Percentiles rank a stretch among this genome's conserved stretches.
Conservation (phyloP, 371 early-diverging fungal genomes). For the Mortierella sp. region DNA sequence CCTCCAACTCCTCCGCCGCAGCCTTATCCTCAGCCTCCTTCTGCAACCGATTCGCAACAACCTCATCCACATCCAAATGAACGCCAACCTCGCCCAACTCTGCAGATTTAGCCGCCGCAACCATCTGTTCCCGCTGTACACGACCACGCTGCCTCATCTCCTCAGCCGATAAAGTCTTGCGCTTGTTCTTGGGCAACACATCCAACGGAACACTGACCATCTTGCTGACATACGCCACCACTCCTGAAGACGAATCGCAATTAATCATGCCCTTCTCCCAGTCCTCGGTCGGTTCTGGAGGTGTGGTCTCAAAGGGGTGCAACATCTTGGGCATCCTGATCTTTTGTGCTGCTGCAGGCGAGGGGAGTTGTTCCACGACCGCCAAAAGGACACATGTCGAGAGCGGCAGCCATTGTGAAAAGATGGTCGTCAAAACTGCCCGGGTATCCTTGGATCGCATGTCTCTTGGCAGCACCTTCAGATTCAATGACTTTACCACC, state of each 20-base stretch:
- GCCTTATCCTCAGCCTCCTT: conserved; percentile 58
- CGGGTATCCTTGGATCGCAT: conserved; percentile 88
- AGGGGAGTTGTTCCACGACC: conserved; percentile 91
- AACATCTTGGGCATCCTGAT: conserved; percentile 85
- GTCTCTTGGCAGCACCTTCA: conserved; percentile 93
- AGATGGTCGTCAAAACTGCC: conserved; percentile 80
- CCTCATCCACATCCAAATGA: conserved; percentile 49
- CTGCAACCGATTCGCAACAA: conserved; percentile 38
- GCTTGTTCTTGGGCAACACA: conserved; percentile 80
- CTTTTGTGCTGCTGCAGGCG: conserved; percentile 87
- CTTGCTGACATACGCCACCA: conserved; percentile 93
- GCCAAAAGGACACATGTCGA: conserved; percentile 82
- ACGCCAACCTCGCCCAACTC: conserved; percentile 62
- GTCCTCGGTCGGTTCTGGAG: conserved; percentile 62
- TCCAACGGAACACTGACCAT: conserved; percentile 89
- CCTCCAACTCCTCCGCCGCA: conserved; percentile 56
- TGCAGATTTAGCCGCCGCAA: conserved; percentile 42
- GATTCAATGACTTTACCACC: conserved; percentile 86
- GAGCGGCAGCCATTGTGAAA: conserved; percentile 88
- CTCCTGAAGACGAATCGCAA: conserved; percentile 67
- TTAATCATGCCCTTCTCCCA: conserved; percentile 74
- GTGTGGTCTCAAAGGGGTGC: conserved; percentile 68
- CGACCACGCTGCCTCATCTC: conserved; percentile 90
- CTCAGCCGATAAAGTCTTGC: conserved; percentile 84
- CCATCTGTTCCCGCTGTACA: conserved; percentile 60